Evolutionary conservation across 768 basidiomycete genomes (phyloP).

Genomic region (Macrolepiota albuminosa): DNA sequence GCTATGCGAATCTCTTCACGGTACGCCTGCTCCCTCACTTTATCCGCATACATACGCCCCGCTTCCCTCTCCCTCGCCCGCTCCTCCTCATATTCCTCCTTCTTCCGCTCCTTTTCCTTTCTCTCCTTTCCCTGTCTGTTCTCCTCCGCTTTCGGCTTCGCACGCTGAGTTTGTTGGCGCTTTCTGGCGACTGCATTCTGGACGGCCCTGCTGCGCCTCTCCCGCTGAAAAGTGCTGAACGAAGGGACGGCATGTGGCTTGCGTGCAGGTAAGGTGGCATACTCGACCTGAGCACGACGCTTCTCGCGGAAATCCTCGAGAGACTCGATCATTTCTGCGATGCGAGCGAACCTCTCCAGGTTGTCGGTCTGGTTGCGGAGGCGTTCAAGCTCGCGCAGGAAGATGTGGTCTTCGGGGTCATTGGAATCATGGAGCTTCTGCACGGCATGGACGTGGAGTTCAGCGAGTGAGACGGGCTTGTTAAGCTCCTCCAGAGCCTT

Average conservation of each 20-base stretch:
- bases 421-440: neutral
- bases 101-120: conserved; percentile 1
- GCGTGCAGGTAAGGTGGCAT: neutral
- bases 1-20: conserved; percentile 3
- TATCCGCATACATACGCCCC: neutral
- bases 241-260: neutral
- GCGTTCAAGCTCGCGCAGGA: conserved; percentile 8
- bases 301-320: neutral
- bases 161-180: neutral
- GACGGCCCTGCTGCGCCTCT: neutral
- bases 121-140: neutral
- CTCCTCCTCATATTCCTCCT: neutral
- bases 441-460: conserved; percentile 1
- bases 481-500: neutral
- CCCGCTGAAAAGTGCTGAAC: conserved; percentile 5
- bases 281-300: neutral
- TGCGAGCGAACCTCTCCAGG: neutral
- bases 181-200: neutral
- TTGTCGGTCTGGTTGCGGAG: conserved; percentile 5
- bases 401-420: conserved; percentile 9
- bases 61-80: neutral
- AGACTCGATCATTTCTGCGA: neutral
- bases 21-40: neutral
- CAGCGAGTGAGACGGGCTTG: neutral
- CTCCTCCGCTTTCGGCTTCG: neutral